Base-by-base conservation (phyloP, 169 alveolate species). In the Plasmodium sp. region DNA sequence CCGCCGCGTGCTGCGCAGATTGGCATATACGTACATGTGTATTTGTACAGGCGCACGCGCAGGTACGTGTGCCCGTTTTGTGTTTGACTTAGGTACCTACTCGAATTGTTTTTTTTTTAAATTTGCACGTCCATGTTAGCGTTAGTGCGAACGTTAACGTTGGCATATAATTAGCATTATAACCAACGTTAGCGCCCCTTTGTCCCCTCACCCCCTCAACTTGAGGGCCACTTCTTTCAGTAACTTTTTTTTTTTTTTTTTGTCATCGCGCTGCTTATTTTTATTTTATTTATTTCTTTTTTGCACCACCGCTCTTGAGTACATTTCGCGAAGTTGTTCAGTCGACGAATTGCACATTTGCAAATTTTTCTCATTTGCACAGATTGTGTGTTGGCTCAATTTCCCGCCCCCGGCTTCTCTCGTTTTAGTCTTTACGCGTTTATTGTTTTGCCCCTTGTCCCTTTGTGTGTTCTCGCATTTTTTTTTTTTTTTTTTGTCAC, bases 61-160 rank as follows among this genome's bases (percentile, higher is more conserved):
- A 27, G 7, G 83, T 43, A 48, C 14, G 34, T 79, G 62, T 79
- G 72, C n/a, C 45, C 18, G 36, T 62, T 62, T 62, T 79, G 43
- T 43, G 34, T 27, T 18, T 27, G 58, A 81, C 33, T 48, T 81
- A 27, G 7, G 34, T 81, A 54, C 33, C 10, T 22, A 71, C 79
- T 51, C 93, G 93, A 62, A 62, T 18, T 62, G 75, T 62, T 62
- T 62, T 62, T 62, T 62, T 62, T 62, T 62, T n/a, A 62, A 62
- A n/a, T 62, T 62, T 62, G 2, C 27, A 62, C 12, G 31, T 62
- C 22, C 34, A 48, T 48, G 58, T 48, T 48, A 48, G 58, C n/a
- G 2, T 48, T 48, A 48, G n/a, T 48, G n/a, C 58, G 5, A 48
- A 48, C n/a, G 45, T 91, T 91, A 41, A 39, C 67, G 14, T 81